Conservation (phyloP, 164 flowering plant species). For the Nymphaea thermarum region DNA sequence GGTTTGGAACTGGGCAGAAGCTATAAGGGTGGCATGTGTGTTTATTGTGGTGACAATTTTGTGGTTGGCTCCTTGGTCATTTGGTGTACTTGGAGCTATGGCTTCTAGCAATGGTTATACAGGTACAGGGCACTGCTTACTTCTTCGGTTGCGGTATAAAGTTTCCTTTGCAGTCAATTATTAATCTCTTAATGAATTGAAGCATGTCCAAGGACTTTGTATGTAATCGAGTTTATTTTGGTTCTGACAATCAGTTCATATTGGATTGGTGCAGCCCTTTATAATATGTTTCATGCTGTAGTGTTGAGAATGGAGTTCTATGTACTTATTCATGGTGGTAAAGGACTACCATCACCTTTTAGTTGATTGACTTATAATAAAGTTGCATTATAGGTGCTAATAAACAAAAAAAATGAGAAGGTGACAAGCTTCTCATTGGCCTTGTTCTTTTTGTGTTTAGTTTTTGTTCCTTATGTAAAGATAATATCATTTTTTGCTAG, state of each 20-base stretch:
- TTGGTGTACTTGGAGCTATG: slow-evolving; percentile 90
- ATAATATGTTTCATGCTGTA: slow-evolving; percentile 88
- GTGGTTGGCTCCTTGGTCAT: slow-evolving; percentile 95
- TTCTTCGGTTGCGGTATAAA: slow-evolving; percentile 99
- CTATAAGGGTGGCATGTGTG: slow-evolving; percentile 61
- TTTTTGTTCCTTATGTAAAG: too few relatives aligned
- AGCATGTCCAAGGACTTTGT: too few relatives aligned
- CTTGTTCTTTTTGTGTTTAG: too few relatives aligned
- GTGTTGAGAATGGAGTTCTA: slow-evolving; percentile 96
- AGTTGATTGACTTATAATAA: slow-evolving; percentile 23
- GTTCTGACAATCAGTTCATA: slow-evolving; percentile 88
- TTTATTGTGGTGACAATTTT: slow-evolving; percentile 79
- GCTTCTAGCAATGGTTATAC: slow-evolving; percentile 76
- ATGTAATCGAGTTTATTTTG: too few relatives aligned
- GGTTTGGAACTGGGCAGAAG: slow-evolving; percentile 87
- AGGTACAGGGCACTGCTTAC: slow-evolving; percentile 91
- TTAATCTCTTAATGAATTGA: too few relatives aligned
- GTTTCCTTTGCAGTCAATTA: slow-evolving; percentile 35
- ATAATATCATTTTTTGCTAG: too few relatives aligned
- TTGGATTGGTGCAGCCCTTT: slow-evolving; percentile 98
- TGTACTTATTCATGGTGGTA: slow-evolving; percentile 81
- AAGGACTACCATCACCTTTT: slow-evolving; percentile 72
- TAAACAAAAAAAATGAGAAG: too few relatives aligned
- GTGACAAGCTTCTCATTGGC: too few relatives aligned
- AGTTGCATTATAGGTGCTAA: too few relatives aligned